A percentile compares a stretch with the other conserved stretches of the same genome.
Evolutionary conservation across 352 stramenopile species (phyloP).

Genomic region (Pythium diclinum): DNA sequence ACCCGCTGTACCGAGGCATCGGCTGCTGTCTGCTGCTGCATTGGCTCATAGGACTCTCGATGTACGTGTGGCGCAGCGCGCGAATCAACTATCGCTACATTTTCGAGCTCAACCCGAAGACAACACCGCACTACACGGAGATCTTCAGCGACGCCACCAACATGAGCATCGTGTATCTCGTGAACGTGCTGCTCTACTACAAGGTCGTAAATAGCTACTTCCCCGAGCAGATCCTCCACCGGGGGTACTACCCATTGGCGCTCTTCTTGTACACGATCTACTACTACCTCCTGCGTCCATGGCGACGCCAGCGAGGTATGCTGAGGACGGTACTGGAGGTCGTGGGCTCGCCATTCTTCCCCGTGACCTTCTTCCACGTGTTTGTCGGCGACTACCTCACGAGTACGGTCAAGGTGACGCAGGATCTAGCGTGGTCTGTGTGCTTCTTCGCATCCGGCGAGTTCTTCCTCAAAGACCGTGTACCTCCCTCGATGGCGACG

Average conservation of each 20-base stretch:
- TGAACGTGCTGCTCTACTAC: slow-evolving; percentile 96
- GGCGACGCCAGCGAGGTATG: slow-evolving; percentile 80
- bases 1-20: slow-evolving; percentile 94
- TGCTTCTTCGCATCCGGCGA: slow-evolving; percentile 95
- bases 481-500: slow-evolving; percentile 19
- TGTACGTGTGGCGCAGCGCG: slow-evolving; percentile 87
- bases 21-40: slow-evolving; percentile 94
- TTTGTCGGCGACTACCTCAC: slow-evolving; percentile 89
- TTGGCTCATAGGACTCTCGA: slow-evolving; percentile 92
- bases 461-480: slow-evolving; percentile 79
- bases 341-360: slow-evolving; percentile 87
- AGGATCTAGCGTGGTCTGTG: slow-evolving; percentile 91
- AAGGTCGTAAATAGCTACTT: slow-evolving; percentile 92
- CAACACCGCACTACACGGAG: slow-evolving; percentile 78
- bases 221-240: slow-evolving; percentile 70
- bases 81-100: slow-evolving; percentile 91
- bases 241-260: slow-evolving; percentile 90
- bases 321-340: slow-evolving; percentile 87
- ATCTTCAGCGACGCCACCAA: slow-evolving; percentile 96
- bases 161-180: slow-evolving; percentile 94
- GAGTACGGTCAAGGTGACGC: slow-evolving; percentile 79
- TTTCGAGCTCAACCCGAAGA: slow-evolving; percentile 84
- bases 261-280: slow-evolving; percentile 93
- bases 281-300: slow-evolving; percentile 90
- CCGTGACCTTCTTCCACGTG: slow-evolving; percentile 93